Evolutionary conservation across 148 eudicot genomes (phyloP), one percentile per base, ranked within the genome.

Genomic region (Suaeda aralocaspica): DNA sequence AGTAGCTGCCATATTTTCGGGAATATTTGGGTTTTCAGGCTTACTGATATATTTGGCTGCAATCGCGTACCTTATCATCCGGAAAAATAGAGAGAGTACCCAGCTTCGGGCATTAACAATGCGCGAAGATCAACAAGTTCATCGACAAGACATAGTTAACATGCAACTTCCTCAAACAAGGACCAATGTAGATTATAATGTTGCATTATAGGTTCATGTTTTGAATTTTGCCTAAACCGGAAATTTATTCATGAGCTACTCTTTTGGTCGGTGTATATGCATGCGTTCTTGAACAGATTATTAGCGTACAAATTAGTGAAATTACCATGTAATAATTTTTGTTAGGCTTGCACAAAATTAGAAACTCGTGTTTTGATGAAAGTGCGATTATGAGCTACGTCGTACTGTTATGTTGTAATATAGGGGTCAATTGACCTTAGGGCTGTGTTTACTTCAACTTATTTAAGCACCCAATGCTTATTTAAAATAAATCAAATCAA

Each of bases 121-220:
- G 12, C 73, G 80, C 2, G 87, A 84, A 58, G 77, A 79, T 70
- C 86, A 65, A 61, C 77, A 72, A 58, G 73, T 80, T 63, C 97
- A 97, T 24, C 82, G 99, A 80, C 88, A 89, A 57, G 99, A 95
- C 77, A 84, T 91, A 31, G 86, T 78, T 11, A 84, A 79, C 81
- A 89, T 95, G 97, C 99, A 95, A 64, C 75, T 95, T 36, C 99
- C 99, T 60, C 86, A 85, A 70, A 72, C 83, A 68, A 80, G 85
- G 58, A 42, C 74, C 52, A 73, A 58, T 4, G 51, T 12, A 22
- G 84, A 80, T n/a, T n/a, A n/a, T n/a, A n/a, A n/a, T 70, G 68
- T 68, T 11, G 75, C 75, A 31, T 76, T 44, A 11, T 12, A 9
- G 28, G 39, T 50, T 3, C 13, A 22, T 59, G 19, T 11, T 30